Base-by-base conservation (phyloP, 2,329 filamentous ascomycete species). In the Ampelomyces quisqualis region DNA sequence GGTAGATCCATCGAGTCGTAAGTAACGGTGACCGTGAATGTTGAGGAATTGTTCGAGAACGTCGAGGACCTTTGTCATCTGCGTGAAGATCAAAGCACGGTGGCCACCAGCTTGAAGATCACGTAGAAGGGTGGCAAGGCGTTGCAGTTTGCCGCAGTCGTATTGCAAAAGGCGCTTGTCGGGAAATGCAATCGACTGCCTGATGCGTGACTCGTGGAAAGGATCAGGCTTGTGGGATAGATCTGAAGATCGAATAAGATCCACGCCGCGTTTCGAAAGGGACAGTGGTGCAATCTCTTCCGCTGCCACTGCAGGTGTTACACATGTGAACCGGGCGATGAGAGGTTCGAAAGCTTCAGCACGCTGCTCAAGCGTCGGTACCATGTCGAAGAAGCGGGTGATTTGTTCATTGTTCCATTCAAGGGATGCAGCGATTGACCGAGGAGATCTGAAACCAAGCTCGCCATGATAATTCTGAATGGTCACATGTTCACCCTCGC, bases 1-100 rank as follows among this genome's bases (percentile, higher is more conserved):
- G 15, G 93, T 97, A 5, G 89, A 85, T n/a, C 93, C 93, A 63
- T 99, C 93, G 4, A 99, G 80, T 14, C 93, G 89, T 13, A 98
- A 79, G 64, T 99, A 99, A 40, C 94, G 93, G 73, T 97, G 88
- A 0, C 91, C 91, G 59, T 98, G 91, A 35, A 98, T 96, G 63
- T 96, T 97, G 55, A 98, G 80, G 64, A 98, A 98, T 55, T 93
- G 90, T 67, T 99, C 93, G 2, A 99, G 77, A 40, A 99, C 95
- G 66, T 99, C 91, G 13, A 99, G 78, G 31, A 97, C 93, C 67
- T 95, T 95, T 32, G 93, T 97, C 93, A 99, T 98, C 63, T 99
- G 93, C 0, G 94, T 97, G 69, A 99, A 99, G 65, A 99, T 98
- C 35, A 99, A 77, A 7, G 90, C 93, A 6, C 94, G 88, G 61